Evolutionary conservation across 441 rosid genomes (phyloP).

Genomic region (Manihot esculenta): DNA sequence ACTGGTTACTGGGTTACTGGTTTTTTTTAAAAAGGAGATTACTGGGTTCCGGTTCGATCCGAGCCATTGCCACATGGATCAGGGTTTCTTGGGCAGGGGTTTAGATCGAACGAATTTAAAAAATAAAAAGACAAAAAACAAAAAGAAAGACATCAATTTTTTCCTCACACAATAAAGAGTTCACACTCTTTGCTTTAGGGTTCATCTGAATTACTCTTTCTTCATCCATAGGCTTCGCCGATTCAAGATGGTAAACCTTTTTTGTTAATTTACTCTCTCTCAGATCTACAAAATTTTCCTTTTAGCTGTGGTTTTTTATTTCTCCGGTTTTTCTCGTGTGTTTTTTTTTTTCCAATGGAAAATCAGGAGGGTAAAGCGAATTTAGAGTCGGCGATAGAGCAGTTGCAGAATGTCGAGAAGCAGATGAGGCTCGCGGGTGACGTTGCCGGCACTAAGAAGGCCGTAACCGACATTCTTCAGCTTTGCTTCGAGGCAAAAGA

Average conservation of each 20-base stretch:
- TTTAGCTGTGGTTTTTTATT: background rate
- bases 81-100: slow-evolving; percentile 18
- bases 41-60: background rate
- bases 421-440: slow-evolving; percentile 87
- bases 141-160: background rate
- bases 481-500: slow-evolving; percentile 87
- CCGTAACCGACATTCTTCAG: slow-evolving; percentile 68
- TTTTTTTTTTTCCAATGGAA: background rate
- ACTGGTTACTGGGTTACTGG: too few species aligned
- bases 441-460: slow-evolving; percentile 78
- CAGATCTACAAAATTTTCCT: slow-evolving; percentile 25
- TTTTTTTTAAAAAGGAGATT: too few species aligned
- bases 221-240: background rate
- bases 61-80: background rate
- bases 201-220: background rate
- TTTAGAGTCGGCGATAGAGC: slow-evolving; percentile 70
- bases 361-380: slow-evolving; percentile 60
- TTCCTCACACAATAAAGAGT: background rate
- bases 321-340: slow-evolving; percentile 16
- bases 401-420: slow-evolving; percentile 83
- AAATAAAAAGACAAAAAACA: too few species aligned
- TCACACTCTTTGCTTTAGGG: background rate
- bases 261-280: background rate
- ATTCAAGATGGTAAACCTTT: slow-evolving; percentile 22
- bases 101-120: background rate